phyloP scores from a whole-genome alignment of 2,329 filamentous ascomycete species.

The Cladorrhinum sp. region DNA sequence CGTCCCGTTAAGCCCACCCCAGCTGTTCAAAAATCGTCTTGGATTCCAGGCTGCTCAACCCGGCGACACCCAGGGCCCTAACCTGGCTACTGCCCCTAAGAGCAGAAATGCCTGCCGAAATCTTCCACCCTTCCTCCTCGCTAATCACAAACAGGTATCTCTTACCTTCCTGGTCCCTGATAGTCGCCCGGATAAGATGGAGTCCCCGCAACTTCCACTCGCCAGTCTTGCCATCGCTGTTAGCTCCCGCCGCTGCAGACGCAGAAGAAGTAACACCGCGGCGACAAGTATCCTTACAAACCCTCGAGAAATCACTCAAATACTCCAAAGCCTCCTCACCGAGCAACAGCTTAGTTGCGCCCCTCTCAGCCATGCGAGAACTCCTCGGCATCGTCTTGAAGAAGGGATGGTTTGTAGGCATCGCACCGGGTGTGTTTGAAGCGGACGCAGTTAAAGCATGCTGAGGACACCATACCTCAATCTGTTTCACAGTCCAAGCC shows the following conservation, averaged over 20 bases:
- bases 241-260: slow-evolving; percentile 27
- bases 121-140: slow-evolving; percentile 67
- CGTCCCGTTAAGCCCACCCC: slow-evolving; percentile 43
- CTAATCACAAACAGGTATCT: slow-evolving; percentile 62
- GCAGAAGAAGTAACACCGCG: slow-evolving; percentile 41
- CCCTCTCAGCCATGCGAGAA: slow-evolving; percentile 46
- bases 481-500: slow-evolving; percentile 90
- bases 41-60: slow-evolving; percentile 53
- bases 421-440: slow-evolving; percentile 38
- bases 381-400: slow-evolving; percentile 46
- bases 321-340: slow-evolving; percentile 66
- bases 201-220: slow-evolving; percentile 54
- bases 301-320: slow-evolving; percentile 58
- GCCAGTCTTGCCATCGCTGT: slow-evolving; percentile 46
- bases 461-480: slow-evolving; percentile 81
- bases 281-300: slow-evolving; percentile 63
- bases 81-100: slow-evolving; percentile 59
- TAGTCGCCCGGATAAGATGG: slow-evolving; percentile 61
- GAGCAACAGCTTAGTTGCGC: slow-evolving; percentile 50
- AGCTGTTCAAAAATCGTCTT: slow-evolving; percentile 55
- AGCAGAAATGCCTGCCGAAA: slow-evolving; percentile 58
- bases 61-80: slow-evolving; percentile 56
- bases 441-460: slow-evolving; percentile 52
- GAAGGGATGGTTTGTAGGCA: slow-evolving; percentile 40
- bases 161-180: slow-evolving; percentile 65